phyloP scores from a whole-genome alignment of 2,329 filamentous ascomycete genomes.

The Septoria linicola region DNA sequence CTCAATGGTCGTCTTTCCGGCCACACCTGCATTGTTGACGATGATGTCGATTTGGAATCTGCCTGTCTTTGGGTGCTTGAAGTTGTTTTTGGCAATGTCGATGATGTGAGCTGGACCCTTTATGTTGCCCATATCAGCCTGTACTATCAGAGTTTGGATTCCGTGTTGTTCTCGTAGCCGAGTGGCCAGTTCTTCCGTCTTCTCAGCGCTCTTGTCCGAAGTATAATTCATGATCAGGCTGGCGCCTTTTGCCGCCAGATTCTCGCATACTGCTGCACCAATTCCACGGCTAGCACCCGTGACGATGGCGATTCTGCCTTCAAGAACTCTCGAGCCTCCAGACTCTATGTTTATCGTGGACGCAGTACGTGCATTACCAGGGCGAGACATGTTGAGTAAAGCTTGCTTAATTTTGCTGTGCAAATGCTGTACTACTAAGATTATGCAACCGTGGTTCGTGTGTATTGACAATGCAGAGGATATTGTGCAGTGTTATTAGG shows the following conservation, averaged over 20 bases:
- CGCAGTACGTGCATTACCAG: conserved; percentile 17
- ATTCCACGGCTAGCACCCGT: conserved; percentile 81
- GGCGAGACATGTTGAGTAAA: conserved; percentile 21
- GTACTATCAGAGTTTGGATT: conserved; percentile 61
- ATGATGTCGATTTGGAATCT: conserved; percentile 75
- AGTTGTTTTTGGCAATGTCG: conserved; percentile 57
- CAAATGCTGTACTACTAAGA: no score
- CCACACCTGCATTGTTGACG: conserved; percentile 79
- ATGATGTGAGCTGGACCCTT: conserved; percentile 62
- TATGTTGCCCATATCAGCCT: conserved; percentile 68
- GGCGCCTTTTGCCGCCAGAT: conserved; percentile 70
- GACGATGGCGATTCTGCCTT: conserved; percentile 75
- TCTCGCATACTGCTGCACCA: conserved; percentile 65
- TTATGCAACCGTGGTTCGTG: no score
- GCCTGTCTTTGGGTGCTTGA: conserved; percentile 54
- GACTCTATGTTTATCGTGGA: conserved; percentile 23
- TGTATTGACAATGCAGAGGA: no score
- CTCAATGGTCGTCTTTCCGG: conserved; percentile 62
- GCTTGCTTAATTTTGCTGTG: neutral
- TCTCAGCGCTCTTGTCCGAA: conserved; percentile 57
- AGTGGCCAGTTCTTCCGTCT: conserved; percentile 54
- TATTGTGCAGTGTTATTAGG: no score
- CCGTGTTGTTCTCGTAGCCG: conserved; percentile 57
- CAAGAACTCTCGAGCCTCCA: conserved; percentile 41
- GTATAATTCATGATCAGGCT: conserved; percentile 71